These are phyloP conservation scores for Tolypocladium paradoxum DNA, from an alignment of 2,329 filamentous ascomycete genomes.

Conservation along the genomic window DNA sequence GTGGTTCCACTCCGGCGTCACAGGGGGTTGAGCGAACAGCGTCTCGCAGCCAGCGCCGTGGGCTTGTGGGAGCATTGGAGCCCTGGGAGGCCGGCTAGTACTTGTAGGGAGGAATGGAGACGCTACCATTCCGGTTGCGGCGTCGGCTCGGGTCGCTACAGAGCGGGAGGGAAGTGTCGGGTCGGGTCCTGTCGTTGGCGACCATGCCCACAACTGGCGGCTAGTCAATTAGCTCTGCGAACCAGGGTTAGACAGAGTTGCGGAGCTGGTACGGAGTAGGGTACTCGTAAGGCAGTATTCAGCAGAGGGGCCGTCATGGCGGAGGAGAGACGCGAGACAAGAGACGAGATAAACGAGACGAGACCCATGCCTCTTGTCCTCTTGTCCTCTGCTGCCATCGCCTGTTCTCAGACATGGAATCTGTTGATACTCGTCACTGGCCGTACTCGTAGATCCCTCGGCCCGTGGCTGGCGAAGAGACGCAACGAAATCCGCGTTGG, in stretches of 20 bases:
- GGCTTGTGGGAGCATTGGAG: neutral
- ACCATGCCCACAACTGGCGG: neutral
- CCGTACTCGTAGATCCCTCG: neutral
- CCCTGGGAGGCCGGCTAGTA: neutral
- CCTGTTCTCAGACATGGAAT: neutral
- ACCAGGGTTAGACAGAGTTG: neutral
- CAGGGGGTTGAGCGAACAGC: slow-evolving; percentile 2
- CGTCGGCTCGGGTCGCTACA: slow-evolving; percentile 8
- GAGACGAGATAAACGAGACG: neutral
- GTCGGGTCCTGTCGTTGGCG: neutral
- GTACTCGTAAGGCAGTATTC: neutral
- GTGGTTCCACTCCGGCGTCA: slow-evolving; percentile 7
- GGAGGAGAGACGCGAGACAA: neutral
- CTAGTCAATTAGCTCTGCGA: neutral
- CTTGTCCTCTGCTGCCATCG: neutral
- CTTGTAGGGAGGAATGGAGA: neutral
- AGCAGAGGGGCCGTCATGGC: neutral
- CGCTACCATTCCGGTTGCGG: slow-evolving; percentile 6
- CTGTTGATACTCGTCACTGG: neutral
- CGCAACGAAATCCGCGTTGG: neutral
- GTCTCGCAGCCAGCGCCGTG: neutral
- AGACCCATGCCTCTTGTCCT: neutral
- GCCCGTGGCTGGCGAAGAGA: neutral
- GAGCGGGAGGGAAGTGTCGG: neutral
- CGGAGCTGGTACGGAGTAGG: neutral